Evolutionary conservation across 208 protist species (phyloP).

Genomic region (Acanthamoeba healyi): DNA sequence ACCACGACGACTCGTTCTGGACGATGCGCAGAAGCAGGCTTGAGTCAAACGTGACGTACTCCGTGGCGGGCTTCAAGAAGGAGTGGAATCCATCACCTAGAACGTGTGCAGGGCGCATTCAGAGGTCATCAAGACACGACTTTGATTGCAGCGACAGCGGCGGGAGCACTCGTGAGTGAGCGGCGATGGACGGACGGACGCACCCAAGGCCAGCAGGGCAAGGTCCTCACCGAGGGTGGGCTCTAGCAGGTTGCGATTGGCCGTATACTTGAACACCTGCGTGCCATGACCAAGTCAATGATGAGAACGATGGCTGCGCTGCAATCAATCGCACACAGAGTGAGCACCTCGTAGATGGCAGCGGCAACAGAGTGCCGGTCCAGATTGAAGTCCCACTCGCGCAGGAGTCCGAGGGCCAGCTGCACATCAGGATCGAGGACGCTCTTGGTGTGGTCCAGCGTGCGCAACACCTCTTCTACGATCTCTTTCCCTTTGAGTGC

Average conservation of each 20-base stretch:
- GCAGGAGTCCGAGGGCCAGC: background rate
- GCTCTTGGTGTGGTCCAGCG: background rate
- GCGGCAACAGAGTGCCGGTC: background rate
- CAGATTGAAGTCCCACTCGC: background rate
- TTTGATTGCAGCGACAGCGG: too few species aligned
- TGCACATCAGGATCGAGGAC: background rate
- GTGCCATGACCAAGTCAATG: too few species aligned
- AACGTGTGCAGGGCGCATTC: too few species aligned
- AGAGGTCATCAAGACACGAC: too few species aligned
- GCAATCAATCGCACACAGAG: too few species aligned
- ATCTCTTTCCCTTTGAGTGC: background rate
- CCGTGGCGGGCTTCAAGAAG: background rate
- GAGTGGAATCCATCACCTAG: constrained; percentile 4
- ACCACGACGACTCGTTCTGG: background rate
- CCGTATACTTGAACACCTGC: constrained; percentile 19
- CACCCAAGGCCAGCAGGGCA: background rate
- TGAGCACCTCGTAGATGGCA: constrained; percentile 12
- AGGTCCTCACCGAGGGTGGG: background rate
- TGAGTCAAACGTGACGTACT: constrained; percentile 18
- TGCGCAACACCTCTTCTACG: background rate
- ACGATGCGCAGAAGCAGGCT: background rate
- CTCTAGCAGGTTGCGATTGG: background rate
- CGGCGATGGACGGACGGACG: background rate
- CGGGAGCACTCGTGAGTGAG: too few species aligned
- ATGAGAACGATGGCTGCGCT: too few species aligned